Evolutionary conservation across 140 eudicot species (phyloP), one percentile per base, ranked within the genome.

Genomic region (Anethum foeniculum): DNA sequence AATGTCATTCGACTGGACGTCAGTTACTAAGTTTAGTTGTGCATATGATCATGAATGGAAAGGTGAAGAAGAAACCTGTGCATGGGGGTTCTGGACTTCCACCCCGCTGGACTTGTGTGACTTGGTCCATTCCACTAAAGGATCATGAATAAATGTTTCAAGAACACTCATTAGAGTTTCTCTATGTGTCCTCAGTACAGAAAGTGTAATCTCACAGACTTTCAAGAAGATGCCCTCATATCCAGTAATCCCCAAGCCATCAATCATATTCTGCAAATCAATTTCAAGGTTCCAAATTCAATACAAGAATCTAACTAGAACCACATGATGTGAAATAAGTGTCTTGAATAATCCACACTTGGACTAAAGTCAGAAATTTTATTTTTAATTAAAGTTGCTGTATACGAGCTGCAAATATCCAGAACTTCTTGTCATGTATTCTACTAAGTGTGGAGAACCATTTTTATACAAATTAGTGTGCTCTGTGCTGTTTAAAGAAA

Each of bases 41-140:
- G 71, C 21, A 72, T 62, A 81, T 41, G 79, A 30, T 38, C 23
- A 51, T 81, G 71, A 81, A 64, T 68, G 39, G 49, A 34, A 13
- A 71, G 3, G 69, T 34, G 58, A 41, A 82, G 75, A 81, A 73
- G 77, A 52, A 80, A 96, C 99, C 99, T 96, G 99, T 43, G 99
- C 99, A 84, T 96, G 98, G 75, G 98, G 99, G 86, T 96, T 96
- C 83, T 96, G 96, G 78, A 93, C 98, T 85, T 96, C 99, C 36
- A 93, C 96, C 71, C 98, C 99, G 81, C 99, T 96, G 49, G 97
- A 93, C 84, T 93, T 96, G 86, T 93, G 99, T 78, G 94, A 84
- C 85, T 96, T 96, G 65, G 99, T 96, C 99, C 99, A 96, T 83
- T 96, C 99, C 13, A 96, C 99, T 19, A 96, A 93, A 79, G 99